Base-by-base conservation (phyloP, 2,329 filamentous ascomycete species). In the Ascochyta koolunga region DNA sequence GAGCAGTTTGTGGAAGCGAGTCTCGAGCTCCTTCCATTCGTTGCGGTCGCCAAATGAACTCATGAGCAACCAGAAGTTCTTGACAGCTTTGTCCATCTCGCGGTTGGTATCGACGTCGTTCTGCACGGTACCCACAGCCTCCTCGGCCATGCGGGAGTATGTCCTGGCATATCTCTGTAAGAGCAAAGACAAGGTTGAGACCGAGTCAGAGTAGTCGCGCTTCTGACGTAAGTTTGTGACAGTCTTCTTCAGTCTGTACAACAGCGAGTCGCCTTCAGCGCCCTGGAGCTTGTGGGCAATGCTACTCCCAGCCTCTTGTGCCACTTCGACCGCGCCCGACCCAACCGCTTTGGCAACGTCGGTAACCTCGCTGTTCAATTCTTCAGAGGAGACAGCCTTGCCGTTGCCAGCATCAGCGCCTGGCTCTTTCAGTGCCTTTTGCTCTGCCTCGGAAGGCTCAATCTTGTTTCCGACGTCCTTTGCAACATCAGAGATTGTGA, bases 151-250 rank as follows among this genome's bases (percentile, higher is more conserved):
- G 31, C 86, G 85, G 0, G 91, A 90, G 71, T 97, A 97, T 9
- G 87, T 80, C 58, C 86, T 79, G 9, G 90, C 88, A 72, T 96
- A 96, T 36, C 88, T 85, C 68, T 91, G 86, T 51, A 97, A 81
- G 5, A 98, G 80, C 7, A 87, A 76, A 0, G 89, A 85, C 27
- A 98, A 75, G 0, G 87, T 91, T 0, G 90, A 91, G 0, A 96
- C 91, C 0, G 93, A 96, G 41, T 93, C 87, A 0, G 89, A 86
- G 71, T 98, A 98, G 71, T 96, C 91, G 7, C 83, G 85, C 45
- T 89, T 86, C 66, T 90, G 83, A 7, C 90, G 83, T 13, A 98
- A 82, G 33, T 89, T 90, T 13, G 84, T 63, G 3, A 98, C 86
- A 0, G 89, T 87, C 65, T 89, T 81, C 73, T 93, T 93, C 43